Conservation (phyloP, 129 eudicot species). For the Heracleum sosnowskyi region DNA sequence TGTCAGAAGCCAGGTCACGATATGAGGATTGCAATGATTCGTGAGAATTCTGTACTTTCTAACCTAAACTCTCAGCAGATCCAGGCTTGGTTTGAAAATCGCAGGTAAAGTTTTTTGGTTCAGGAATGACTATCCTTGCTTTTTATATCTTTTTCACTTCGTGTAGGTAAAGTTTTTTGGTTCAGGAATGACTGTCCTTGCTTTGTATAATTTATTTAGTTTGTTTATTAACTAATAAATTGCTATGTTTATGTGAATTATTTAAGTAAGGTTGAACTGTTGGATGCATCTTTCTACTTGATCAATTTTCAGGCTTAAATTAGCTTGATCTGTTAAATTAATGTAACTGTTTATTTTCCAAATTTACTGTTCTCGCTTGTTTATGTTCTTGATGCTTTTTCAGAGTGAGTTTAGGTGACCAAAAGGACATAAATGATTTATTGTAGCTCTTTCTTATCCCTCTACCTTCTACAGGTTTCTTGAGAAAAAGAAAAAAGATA, state of each 20-base stretch:
- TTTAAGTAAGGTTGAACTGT: background rate
- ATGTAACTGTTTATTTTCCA: too few relatives aligned
- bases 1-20: slow-evolving; percentile 34
- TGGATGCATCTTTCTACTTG: background rate
- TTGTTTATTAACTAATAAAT: too few relatives aligned
- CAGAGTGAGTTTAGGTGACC: background rate
- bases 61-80: slow-evolving; percentile 34
- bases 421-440: background rate
- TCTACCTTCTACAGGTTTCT: background rate
- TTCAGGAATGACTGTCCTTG: background rate
- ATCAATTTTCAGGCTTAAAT: background rate
- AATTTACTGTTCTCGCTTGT: background rate
- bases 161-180: slow-evolving; percentile 16
- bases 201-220: background rate
- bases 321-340: background rate
- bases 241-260: background rate
- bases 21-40: slow-evolving; percentile 27
- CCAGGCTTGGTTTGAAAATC: slow-evolving; percentile 40
- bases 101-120: slow-evolving; percentile 20
- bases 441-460: background rate
- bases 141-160: background rate
- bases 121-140: background rate
- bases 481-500: background rate
- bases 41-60: slow-evolving; percentile 31
- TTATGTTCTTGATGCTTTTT: background rate